phyloP scores from a whole-genome alignment of 2,329 filamentous ascomycete species.

The Stagonosporopsis rhizophila region DNA sequence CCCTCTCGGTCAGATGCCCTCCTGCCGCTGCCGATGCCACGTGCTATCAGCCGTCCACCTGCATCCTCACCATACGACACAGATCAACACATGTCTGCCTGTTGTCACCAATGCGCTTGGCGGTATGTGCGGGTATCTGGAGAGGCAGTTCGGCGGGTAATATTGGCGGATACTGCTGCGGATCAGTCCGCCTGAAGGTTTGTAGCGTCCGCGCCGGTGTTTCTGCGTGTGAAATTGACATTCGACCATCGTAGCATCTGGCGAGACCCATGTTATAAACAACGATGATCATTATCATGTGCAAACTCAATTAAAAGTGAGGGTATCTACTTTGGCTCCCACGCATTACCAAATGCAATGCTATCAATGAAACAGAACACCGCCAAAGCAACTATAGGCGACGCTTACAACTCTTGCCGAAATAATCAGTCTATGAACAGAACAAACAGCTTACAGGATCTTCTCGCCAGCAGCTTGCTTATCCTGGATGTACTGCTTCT shows the following conservation, averaged over 20 bases:
- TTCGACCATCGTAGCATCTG: background rate
- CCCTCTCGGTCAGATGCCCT: background rate
- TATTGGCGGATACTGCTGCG: constrained; percentile 5
- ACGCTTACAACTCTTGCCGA: constrained; percentile 15
- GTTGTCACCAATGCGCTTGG: background rate
- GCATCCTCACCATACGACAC: background rate
- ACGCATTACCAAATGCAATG: constrained; percentile 11
- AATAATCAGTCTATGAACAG: background rate
- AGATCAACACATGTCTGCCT: background rate
- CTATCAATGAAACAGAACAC: constrained; percentile 13
- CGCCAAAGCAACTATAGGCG: constrained; percentile 13
- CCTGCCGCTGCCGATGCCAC: background rate
- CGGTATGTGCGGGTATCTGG: background rate
- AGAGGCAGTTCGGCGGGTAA: constrained; percentile 2
- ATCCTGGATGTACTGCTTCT: constrained; percentile 36
- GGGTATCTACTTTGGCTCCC: constrained; percentile 14
- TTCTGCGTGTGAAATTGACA: background rate
- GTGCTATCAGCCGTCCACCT: background rate
- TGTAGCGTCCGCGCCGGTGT: constrained; percentile 11
- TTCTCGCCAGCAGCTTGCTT: constrained; percentile 32
- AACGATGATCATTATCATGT: background rate
- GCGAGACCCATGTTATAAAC: background rate
- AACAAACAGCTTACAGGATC: constrained; percentile 1
- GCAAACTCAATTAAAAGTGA: constrained; percentile 11
- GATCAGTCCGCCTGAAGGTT: constrained; percentile 10